These are phyloP conservation scores for Solioccasus polychromus DNA, from an alignment of 768 basidiomycete species.

Conservation along the genomic window DNA sequence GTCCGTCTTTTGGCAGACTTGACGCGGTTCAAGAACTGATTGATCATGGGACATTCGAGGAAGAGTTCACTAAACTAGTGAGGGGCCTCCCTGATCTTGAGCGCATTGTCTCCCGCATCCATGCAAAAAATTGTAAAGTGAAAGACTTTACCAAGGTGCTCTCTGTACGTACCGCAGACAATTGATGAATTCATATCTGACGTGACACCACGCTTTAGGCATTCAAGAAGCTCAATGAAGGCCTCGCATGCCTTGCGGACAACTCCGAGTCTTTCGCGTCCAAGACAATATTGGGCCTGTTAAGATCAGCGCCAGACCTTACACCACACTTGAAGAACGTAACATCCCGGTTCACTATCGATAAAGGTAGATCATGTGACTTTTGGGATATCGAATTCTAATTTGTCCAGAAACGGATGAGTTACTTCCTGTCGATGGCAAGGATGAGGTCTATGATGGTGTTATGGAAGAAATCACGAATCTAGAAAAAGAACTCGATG, in stretches of 20 bases:
- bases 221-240: slow-evolving; percentile 71
- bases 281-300: slow-evolving; percentile 66
- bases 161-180: slow-evolving; percentile 42
- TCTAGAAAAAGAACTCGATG: slow-evolving; percentile 72
- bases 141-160: slow-evolving; percentile 87
- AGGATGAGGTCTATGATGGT: slow-evolving; percentile 81
- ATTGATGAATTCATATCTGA: neutral
- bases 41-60: slow-evolving; percentile 71
- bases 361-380: slow-evolving; percentile 48
- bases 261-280: slow-evolving; percentile 74
- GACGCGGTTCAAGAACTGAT: slow-evolving; percentile 95
- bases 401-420: slow-evolving; percentile 54
- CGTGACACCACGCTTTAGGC: slow-evolving; percentile 44
- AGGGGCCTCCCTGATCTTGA: slow-evolving; percentile 90
- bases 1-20: slow-evolving; percentile 48
- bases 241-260: slow-evolving; percentile 59
- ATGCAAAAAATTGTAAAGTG: slow-evolving; percentile 86
- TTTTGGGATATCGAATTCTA: slow-evolving; percentile 17
- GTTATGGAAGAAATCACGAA: slow-evolving; percentile 67
- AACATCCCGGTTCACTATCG: slow-evolving; percentile 57
- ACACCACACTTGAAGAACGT: slow-evolving; percentile 68
- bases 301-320: slow-evolving; percentile 82
- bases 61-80: slow-evolving; percentile 68
- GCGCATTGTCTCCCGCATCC: slow-evolving; percentile 91
- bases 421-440: slow-evolving; percentile 79